Percentiles rank a stretch among this genome's conserved stretches.
phyloP scores from a whole-genome alignment of 2,329 filamentous ascomycete genomes.

The Epichloe gansuensis region DNA sequence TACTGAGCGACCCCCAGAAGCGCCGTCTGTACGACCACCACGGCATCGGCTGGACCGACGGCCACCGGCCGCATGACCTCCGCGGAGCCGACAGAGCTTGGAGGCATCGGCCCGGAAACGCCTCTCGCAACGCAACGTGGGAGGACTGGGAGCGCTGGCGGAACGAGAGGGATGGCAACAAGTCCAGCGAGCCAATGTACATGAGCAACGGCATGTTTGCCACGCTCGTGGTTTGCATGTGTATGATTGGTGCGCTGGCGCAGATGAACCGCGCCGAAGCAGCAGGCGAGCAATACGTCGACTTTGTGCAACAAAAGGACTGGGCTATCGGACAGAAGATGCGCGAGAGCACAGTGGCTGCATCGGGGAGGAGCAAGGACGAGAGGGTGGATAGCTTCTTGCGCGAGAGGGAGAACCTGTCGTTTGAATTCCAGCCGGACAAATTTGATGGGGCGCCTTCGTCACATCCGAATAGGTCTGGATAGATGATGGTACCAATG shows the following conservation, averaged over 20 bases:
- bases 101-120: constrained; percentile 33
- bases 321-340: constrained; percentile 50
- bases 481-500: neutral
- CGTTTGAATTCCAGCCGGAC: constrained; percentile 19
- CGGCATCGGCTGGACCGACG: constrained; percentile 63
- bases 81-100: constrained; percentile 32
- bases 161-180: constrained; percentile 33
- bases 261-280: constrained; percentile 59
- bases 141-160: constrained; percentile 91
- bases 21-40: constrained; percentile 70
- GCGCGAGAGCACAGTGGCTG: constrained; percentile 37
- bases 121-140: constrained; percentile 76
- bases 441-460: constrained; percentile 16
- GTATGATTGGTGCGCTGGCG: constrained; percentile 55
- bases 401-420: constrained; percentile 48
- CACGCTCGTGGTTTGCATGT: constrained; percentile 52
- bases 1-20: constrained; percentile 70
- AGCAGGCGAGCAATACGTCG: constrained; percentile 48
- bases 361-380: constrained; percentile 40
- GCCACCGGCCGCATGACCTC: constrained; percentile 39
- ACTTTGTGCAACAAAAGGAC: constrained; percentile 53
- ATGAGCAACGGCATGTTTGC: constrained; percentile 72
- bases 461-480: constrained; percentile 5
- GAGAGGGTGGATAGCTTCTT: constrained; percentile 68
- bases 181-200: constrained; percentile 40